A percentile compares a stretch with the other conserved stretches of the same genome.
Evolutionary conservation across 202 grass and related monocot species (phyloP).

Genomic region (Brachypodium distachyon): DNA sequence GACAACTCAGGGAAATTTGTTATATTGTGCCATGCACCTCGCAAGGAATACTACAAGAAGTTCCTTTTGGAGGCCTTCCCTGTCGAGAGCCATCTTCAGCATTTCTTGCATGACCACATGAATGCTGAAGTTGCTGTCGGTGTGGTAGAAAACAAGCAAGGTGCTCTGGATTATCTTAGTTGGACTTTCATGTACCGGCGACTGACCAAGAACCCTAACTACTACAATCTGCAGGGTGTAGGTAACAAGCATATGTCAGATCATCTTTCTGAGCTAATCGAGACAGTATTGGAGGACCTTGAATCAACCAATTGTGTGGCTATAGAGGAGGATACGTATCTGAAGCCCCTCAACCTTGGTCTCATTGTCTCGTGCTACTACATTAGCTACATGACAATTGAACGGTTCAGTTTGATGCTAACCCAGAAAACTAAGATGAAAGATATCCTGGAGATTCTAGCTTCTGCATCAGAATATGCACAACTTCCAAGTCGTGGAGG

Average conservation of each 20-base stretch:
- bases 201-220: constrained; percentile 82
- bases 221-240: constrained; percentile 76
- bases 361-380: constrained; percentile 86
- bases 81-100: constrained; percentile 80
- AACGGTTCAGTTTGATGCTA: constrained; percentile 70
- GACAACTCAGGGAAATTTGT: constrained; percentile 79
- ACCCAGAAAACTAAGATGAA: constrained; percentile 72
- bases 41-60: constrained; percentile 84
- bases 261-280: constrained; percentile 68
- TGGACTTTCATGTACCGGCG: constrained; percentile 94
- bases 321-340: constrained; percentile 79
- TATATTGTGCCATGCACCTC: constrained; percentile 76
- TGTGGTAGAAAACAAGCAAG: constrained; percentile 77
- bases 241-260: constrained; percentile 77
- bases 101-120: constrained; percentile 82
- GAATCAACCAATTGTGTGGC: constrained; percentile 65
- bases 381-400: constrained; percentile 66
- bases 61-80: constrained; percentile 81
- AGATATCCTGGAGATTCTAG: constrained; percentile 69
- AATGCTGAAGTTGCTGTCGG: constrained; percentile 67
- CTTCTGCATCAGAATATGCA: constrained; percentile 74
- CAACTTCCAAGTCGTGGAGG: constrained; percentile 45
- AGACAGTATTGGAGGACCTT: constrained; percentile 48
- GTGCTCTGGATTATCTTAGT: constrained; percentile 83
- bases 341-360: constrained; percentile 75